phyloP scores from a whole-genome alignment of 768 basidiomycete species.

The Boletales sp. region DNA sequence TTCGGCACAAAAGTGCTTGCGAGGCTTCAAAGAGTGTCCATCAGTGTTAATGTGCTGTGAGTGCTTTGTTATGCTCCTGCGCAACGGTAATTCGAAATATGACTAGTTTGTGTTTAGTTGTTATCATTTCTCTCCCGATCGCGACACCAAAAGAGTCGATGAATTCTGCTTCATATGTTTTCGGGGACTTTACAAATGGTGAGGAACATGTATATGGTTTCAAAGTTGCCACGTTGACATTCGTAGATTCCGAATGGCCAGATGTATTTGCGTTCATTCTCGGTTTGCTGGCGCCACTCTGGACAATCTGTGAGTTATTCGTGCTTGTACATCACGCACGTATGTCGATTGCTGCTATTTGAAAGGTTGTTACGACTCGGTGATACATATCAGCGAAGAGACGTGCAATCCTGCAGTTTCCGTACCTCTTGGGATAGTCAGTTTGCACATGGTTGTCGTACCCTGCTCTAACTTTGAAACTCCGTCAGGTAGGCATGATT shows the following conservation, averaged over 20 bases:
- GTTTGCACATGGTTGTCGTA: neutral
- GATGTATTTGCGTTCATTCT: conserved; percentile 44
- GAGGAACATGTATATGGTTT: too few species aligned
- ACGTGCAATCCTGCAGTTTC: conserved; percentile 50
- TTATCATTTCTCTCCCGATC: too few species aligned
- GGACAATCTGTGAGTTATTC: conserved; percentile 34
- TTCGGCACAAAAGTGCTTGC: too few species aligned
- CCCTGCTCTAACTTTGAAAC: neutral
- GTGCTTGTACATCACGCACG: neutral
- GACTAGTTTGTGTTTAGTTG: too few species aligned
- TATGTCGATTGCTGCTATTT: neutral
- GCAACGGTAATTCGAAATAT: too few species aligned
- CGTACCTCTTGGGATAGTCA: conserved; percentile 55
- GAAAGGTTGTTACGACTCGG: conserved; percentile 43
- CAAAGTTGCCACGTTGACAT: too few species aligned
- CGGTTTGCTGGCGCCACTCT: conserved; percentile 44
- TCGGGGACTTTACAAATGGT: too few species aligned
- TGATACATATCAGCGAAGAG: conserved; percentile 51
- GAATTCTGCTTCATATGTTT: too few species aligned
- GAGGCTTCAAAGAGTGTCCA: too few species aligned
- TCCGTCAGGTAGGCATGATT: conserved; percentile 30
- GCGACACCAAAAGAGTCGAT: too few species aligned
- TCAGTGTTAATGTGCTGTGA: too few species aligned
- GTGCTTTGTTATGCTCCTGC: too few species aligned
- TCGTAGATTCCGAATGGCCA: conserved; percentile 38